A percentile compares a stretch with the other conserved stretches of the same genome.
Conservation (phyloP, 805 yeast genomes). For the Hanseniaspora nectarophila region DNA sequence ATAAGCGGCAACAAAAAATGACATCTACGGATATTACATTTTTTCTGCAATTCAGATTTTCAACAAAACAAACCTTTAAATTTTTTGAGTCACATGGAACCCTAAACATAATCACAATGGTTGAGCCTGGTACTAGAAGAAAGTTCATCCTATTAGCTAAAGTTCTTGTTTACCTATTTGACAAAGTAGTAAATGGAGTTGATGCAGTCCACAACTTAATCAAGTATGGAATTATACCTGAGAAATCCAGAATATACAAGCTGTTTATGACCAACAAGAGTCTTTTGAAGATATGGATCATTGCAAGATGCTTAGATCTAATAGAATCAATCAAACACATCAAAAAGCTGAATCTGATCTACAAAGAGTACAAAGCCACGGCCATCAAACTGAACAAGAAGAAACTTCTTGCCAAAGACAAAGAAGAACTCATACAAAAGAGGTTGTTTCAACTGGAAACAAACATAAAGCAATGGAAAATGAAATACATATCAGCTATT, state of each 20-base stretch:
- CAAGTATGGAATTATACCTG: conserved; percentile 1
- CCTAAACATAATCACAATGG: not conserved
- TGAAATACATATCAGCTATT: not conserved
- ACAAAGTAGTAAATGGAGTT: not conserved
- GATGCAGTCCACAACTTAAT: conserved; percentile 1
- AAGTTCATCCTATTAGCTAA: not conserved
- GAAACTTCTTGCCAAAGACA: not conserved
- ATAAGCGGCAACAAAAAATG: not conserved
- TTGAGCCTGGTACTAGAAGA: not conserved
- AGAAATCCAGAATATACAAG: not conserved
- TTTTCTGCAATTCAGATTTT: not conserved
- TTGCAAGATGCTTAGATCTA: not conserved
- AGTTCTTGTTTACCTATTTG: not conserved
- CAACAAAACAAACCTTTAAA: not conserved
- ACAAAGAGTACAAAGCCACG: not conserved
- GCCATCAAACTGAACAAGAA: not conserved
- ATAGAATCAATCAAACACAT: not conserved
- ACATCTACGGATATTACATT: too few species aligned
- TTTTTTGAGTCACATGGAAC: too few species aligned
- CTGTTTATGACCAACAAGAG: not conserved
- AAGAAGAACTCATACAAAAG: not conserved
- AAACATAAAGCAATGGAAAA: not conserved
- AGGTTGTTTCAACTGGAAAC: not conserved
- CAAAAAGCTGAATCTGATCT: not conserved
- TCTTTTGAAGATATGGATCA: not conserved